Conservation (phyloP, 2,329 filamentous ascomycete genomes). For the Plenodomus lindquistii region DNA sequence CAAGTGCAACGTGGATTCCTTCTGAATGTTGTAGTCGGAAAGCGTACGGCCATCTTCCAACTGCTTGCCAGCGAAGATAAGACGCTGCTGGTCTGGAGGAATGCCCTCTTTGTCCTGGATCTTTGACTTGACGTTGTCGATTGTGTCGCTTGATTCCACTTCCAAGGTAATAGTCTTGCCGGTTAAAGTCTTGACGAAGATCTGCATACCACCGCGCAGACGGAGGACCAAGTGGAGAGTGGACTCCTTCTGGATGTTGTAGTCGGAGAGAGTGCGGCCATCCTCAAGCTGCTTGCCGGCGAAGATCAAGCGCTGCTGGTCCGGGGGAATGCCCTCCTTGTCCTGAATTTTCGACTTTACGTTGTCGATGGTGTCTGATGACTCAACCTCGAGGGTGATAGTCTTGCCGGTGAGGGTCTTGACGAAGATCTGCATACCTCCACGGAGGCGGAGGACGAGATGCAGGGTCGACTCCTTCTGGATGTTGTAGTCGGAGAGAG, state of each 20-base stretch:
- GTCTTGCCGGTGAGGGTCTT: constrained; percentile 63
- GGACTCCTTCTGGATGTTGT: constrained; percentile 64
- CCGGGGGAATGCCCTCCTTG: constrained; percentile 63
- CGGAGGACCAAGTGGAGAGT: constrained; percentile 77
- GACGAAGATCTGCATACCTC: constrained; percentile 66
- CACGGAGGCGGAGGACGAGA: constrained; percentile 73
- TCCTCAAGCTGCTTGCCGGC: constrained; percentile 63
- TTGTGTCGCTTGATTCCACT: constrained; percentile 77
- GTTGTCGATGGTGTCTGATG: constrained; percentile 47
- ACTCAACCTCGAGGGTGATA: constrained; percentile 52
- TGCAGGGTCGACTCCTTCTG: constrained; percentile 80
- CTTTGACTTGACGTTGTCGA: constrained; percentile 96
- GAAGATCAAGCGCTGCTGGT: constrained; percentile 63
- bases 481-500: constrained; percentile 91
- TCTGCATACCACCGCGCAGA: constrained; percentile 66
- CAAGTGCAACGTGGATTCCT: constrained; percentile 83
- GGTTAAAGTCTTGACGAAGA: constrained; percentile 67
- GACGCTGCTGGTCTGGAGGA: constrained; percentile 90
- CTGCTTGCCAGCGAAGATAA: constrained; percentile 97
- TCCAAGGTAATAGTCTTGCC: constrained; percentile 69
- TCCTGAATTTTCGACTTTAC: constrained; percentile 56
- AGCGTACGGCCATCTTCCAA: constrained; percentile 92
- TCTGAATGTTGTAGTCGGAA: constrained; percentile 94
- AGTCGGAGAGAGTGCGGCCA: constrained; percentile 59
- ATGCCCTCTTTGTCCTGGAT: constrained; percentile 99